phyloP scores from a whole-genome alignment of 306 rosid species.

The Cicer yamashitae region DNA sequence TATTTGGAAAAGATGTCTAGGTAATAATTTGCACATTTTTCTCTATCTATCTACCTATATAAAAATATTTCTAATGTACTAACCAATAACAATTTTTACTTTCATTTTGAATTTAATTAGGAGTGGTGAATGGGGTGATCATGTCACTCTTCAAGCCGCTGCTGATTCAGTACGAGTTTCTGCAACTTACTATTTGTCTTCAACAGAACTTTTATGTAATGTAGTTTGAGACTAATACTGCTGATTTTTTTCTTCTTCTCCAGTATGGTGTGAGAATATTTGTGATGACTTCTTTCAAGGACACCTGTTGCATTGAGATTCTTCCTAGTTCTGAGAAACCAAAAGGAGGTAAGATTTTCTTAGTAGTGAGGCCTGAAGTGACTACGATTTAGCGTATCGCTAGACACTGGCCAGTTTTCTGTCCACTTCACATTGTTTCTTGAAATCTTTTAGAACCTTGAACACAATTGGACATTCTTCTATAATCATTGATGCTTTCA shows the following conservation, averaged over 20 bases:
- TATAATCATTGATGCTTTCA: not conserved
- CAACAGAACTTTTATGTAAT: not conserved
- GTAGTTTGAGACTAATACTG: conserved; percentile 14
- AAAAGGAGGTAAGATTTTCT: conserved; percentile 61
- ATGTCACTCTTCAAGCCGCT: conserved; percentile 91
- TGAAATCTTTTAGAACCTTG: conserved; percentile 29
- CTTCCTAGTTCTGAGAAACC: conserved; percentile 71
- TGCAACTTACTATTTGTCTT: conserved; percentile 29
- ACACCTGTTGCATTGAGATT: conserved; percentile 82
- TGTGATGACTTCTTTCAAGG: conserved; percentile 88
- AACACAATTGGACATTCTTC: conserved; percentile 10
- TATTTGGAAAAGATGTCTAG: conserved; percentile 79
- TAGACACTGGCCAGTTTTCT: not conserved
- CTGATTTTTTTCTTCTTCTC: conserved; percentile 35
- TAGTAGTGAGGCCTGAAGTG: not conserved
- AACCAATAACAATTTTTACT: conserved; percentile 25
- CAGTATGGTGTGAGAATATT: conserved; percentile 77
- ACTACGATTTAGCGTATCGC: not conserved
- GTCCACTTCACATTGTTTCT: conserved; percentile 18
- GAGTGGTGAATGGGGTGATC: conserved; percentile 96
- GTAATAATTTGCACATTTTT: conserved; percentile 45
- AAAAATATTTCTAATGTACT: conserved; percentile 18
- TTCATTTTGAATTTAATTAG: conserved; percentile 55
- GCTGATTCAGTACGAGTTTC: conserved; percentile 69
- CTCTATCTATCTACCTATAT: conserved; percentile 12